Evolutionary conservation across 768 basidiomycete species (phyloP).

Genomic region (Pulveroboletus frians): DNA sequence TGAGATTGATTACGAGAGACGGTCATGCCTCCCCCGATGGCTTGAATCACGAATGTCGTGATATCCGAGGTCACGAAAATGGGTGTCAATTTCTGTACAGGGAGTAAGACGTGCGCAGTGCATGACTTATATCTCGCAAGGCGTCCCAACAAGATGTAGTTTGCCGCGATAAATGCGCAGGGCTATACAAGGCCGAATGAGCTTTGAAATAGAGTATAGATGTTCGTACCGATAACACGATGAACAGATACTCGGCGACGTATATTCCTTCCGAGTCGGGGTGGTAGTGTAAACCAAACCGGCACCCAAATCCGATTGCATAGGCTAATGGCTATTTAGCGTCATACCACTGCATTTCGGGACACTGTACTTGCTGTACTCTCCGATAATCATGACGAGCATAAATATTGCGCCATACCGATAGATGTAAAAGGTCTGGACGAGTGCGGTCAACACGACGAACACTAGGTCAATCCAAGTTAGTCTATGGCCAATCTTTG

Average conservation of each 20-base stretch:
- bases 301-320: slow-evolving; percentile 48
- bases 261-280: slow-evolving; percentile 51
- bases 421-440: slow-evolving; percentile 40
- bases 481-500: background rate
- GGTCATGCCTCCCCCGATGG: slow-evolving; percentile 14
- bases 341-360: background rate
- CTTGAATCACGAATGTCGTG: slow-evolving; percentile 63
- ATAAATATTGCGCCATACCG: slow-evolving; percentile 53
- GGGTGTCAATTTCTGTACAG: slow-evolving; percentile 44
- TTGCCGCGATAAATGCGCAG: slow-evolving; percentile 68
- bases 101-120: slow-evolving; percentile 45
- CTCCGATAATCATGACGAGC: slow-evolving; percentile 58
- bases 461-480: slow-evolving; percentile 16
- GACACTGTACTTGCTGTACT: slow-evolving; percentile 39
- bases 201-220: slow-evolving; percentile 5
- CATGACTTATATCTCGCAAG: slow-evolving; percentile 47
- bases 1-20: slow-evolving; percentile 1
- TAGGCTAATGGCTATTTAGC: slow-evolving; percentile 38
- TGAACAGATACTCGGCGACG: slow-evolving; percentile 54
- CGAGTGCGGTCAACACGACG: slow-evolving; percentile 37
- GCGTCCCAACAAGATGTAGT: slow-evolving; percentile 62
- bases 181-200: slow-evolving; percentile 36
- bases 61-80: slow-evolving; percentile 62
- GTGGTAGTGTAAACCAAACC: slow-evolving; percentile 50
- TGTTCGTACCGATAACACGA: slow-evolving; percentile 47